phyloP scores from a whole-genome alignment of 805 yeast species.

The Diddensiella santjacobensis region DNA sequence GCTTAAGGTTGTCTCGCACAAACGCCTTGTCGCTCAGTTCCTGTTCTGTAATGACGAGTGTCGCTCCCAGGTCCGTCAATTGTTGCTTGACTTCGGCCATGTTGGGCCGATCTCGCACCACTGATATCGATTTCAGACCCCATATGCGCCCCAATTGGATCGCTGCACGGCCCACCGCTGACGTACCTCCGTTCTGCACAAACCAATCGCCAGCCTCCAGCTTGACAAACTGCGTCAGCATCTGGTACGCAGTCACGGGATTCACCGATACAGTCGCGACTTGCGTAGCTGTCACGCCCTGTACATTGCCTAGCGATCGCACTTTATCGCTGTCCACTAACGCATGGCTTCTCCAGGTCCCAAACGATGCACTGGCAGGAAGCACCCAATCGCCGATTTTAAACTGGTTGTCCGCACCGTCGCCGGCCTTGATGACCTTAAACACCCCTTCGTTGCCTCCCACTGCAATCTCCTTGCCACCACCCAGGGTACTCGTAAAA shows the following conservation, averaged over 20 bases:
- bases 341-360: conserved; percentile 91
- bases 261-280: conserved; percentile 92
- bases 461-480: conserved; percentile 57
- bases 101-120: conserved; percentile 81
- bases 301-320: conserved; percentile 51
- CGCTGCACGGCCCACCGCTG: conserved; percentile 91
- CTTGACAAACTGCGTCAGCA: conserved; percentile 68
- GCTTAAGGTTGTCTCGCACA: conserved; percentile 42
- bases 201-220: conserved; percentile 76
- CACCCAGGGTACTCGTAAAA: conserved; percentile 42
- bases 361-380: conserved; percentile 72
- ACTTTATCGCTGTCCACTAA: conserved; percentile 50
- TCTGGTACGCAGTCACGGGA: conserved; percentile 86
- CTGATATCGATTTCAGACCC: conserved; percentile 80
- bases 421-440: conserved; percentile 73
- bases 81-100: conserved; percentile 57
- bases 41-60: conserved; percentile 84
- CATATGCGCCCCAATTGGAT: conserved; percentile 76
- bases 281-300: conserved; percentile 33
- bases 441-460: conserved; percentile 95
- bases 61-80: conserved; percentile 70
- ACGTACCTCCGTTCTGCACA: conserved; percentile 93
- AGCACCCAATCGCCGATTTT: conserved; percentile 82
- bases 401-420: conserved; percentile 41
- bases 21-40: conserved; percentile 69